Evolutionary conservation across 2,329 filamentous ascomycete species (phyloP), one percentile per base, ranked within the genome.

Genomic region (Fusarium oxysporum): DNA sequence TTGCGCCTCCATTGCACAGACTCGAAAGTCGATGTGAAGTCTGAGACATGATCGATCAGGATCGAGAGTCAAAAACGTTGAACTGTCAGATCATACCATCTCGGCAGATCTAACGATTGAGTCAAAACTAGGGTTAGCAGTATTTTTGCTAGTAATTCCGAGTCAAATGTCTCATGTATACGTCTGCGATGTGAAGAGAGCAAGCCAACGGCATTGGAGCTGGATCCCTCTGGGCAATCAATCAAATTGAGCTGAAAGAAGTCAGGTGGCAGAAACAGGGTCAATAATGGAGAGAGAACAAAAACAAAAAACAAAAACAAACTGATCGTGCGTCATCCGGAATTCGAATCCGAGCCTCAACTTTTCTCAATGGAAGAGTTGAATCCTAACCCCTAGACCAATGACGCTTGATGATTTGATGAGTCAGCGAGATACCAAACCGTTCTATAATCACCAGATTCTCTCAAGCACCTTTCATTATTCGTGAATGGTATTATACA

Each of bases 291-390:
- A 48, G 14, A 32, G 45, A 5, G n/a, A n/a, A n/a, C 3, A n/a
- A 19, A 10, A 43, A 41, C 11, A 32, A 43, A 23, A 32, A 23
- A 11, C 33, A 56, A 65, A 50, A 32, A 32, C 28, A 30, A 10
- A 33, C 6, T 6, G 3, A 41, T 25, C 21, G 5, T 65, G 64
- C 64, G 64, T 66, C 64, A 66, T 66, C 64, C 64, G 61, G 64
- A 65, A 66, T 66, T 65, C 64, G 61, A 66, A 66, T 65, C 64
- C 61, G 64, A 67, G 64, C 64, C 64, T 65, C 64, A 67, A 67
- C 64, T 65, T 65, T 64, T 67, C 64, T 40, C 61, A 53, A 35
- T 65, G 61, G 61, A 67, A 67, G 64, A 67, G 64, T 67, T 65
- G 61, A 67, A 67, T 67, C 61, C 64, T 65, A 65, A 67, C 64